A percentile compares a stretch with the other conserved stretches of the same genome.
These are phyloP conservation scores for Sugiyamaella chiloensis DNA, from an alignment of 805 yeast genomes.

Conservation along the genomic window DNA sequence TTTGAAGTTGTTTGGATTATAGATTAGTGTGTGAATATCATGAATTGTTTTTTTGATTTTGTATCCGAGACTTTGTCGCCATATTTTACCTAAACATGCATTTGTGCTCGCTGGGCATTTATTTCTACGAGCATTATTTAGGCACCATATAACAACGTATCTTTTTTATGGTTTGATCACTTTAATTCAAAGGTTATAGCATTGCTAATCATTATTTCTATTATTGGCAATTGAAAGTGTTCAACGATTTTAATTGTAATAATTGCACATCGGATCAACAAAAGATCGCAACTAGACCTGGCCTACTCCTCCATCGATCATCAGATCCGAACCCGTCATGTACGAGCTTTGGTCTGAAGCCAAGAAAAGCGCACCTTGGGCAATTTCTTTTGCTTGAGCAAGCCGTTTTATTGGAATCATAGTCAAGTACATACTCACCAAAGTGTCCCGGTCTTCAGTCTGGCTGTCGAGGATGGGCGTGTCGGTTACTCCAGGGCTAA, in stretches of 20 bases:
- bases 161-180: no score
- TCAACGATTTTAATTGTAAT: neutral
- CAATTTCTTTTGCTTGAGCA: neutral
- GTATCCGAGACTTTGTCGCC: no score
- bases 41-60: no score
- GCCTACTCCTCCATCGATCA: slow-evolving; percentile 1
- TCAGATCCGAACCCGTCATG: neutral
- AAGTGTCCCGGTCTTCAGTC: slow-evolving; percentile 14
- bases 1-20: no score
- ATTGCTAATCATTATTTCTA: neutral
- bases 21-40: no score
- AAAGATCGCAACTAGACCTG: neutral
- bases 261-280: no score
- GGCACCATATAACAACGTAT: no score
- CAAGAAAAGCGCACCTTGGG: neutral
- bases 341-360: neutral
- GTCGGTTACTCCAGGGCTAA: neutral
- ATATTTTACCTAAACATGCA: no score
- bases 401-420: neutral
- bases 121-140: no score
- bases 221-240: neutral
- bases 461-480: neutral
- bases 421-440: slow-evolving; percentile 31
- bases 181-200: no score
- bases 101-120: no score